A percentile compares a stretch with the other conserved stretches of the same genome.
phyloP scores from a whole-genome alignment of 306 rosid genomes.

The Acacia confusa region DNA sequence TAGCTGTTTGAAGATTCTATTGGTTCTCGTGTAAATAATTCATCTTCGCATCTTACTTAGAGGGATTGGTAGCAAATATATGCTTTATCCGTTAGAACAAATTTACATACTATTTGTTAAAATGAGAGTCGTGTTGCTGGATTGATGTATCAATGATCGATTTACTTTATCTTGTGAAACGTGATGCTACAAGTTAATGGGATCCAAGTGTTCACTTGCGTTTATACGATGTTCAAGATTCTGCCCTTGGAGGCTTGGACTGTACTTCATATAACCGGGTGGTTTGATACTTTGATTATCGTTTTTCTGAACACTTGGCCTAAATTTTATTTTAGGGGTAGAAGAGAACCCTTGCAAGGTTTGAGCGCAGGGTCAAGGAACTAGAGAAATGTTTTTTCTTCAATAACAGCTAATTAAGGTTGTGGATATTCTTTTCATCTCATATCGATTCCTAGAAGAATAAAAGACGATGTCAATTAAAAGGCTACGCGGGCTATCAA shows the following conservation, averaged over 20 bases:
- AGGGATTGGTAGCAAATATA: constrained; percentile 2
- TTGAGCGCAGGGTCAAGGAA: neutral
- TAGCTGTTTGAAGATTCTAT: constrained; percentile 29
- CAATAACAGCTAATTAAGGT: neutral
- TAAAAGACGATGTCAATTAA: neutral
- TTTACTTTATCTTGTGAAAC: neutral
- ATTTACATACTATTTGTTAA: constrained; percentile 10
- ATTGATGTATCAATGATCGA: constrained; percentile 10
- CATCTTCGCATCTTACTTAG: constrained; percentile 6
- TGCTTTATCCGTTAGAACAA: constrained; percentile 12
- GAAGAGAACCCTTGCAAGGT: neutral
- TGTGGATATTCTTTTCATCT: neutral
- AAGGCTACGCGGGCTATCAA: neutral
- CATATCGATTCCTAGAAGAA: neutral
- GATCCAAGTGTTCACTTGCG: neutral
- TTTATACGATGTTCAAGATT: neutral
- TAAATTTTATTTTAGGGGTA: neutral
- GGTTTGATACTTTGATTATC: neutral
- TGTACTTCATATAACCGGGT: neutral
- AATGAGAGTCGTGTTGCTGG: constrained; percentile 20
- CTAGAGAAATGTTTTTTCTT: neutral
- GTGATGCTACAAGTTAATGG: constrained; percentile 12
- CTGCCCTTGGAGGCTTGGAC: neutral
- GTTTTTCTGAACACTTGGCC: neutral
- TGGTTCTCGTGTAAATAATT: constrained; percentile 53